A percentile compares a stretch with the other conserved stretches of the same genome.
Conservation (phyloP, 257 asterid genomes). For the Ballota nigra region DNA sequence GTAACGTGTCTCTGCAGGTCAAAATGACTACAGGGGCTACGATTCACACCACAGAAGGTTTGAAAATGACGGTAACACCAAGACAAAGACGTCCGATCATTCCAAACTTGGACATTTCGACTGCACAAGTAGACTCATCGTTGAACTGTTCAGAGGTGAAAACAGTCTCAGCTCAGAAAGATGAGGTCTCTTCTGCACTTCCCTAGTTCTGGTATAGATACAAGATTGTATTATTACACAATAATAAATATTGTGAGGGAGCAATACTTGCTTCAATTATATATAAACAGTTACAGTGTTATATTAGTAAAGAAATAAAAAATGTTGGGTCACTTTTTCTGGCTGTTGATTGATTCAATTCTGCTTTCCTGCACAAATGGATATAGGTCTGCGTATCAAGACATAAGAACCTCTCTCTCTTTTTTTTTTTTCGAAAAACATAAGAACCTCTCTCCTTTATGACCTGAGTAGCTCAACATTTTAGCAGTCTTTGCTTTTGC, state of each 20-base stretch:
- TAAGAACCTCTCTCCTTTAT: too few species aligned
- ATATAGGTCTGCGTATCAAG: too few species aligned
- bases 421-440: too few species aligned
- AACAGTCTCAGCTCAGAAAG: slow-evolving; percentile 40
- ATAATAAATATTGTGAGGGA: slow-evolving; percentile 4
- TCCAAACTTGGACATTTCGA: slow-evolving; percentile 54
- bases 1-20: slow-evolving; percentile 49
- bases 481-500: too few species aligned
- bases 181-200: slow-evolving; percentile 45
- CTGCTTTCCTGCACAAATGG: background rate
- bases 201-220: slow-evolving; percentile 22
- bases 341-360: background rate
- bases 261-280: slow-evolving; percentile 8
- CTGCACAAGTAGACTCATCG: slow-evolving; percentile 40
- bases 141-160: slow-evolving; percentile 27
- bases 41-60: slow-evolving; percentile 91
- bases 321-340: background rate
- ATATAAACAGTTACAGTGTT: background rate
- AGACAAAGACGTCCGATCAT: slow-evolving; percentile 60
- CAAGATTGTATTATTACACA: background rate
- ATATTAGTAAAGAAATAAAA: background rate
- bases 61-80: slow-evolving; percentile 79
- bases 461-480: too few species aligned
- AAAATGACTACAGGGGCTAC: slow-evolving; percentile 98
- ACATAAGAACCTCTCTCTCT: too few species aligned